Base-by-base conservation (phyloP, 2,329 filamentous ascomycete genomes). In the Stemphylium lycopersici region DNA sequence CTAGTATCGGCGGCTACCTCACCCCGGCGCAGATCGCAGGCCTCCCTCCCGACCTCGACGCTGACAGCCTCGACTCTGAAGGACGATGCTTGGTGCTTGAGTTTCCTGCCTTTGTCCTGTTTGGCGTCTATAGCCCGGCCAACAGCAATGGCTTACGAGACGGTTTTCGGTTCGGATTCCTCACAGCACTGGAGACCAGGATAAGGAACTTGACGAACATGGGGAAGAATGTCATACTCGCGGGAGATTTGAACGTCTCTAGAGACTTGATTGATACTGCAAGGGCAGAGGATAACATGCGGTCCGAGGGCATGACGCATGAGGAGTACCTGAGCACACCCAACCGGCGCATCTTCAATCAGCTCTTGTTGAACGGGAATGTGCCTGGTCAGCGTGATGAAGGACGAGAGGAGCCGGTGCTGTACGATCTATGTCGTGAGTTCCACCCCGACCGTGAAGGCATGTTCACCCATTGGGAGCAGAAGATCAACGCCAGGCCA, bases 381-480 rank as follows among this genome's bases (percentile, higher is more conserved):
- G 86, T 95, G 0, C 57, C 84, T 8, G 87, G 87, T 0, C 77
- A 84, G 32, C 83, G 86, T 54, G 91, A 95, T 55, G 78, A 87
- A 65, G 87, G 85, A 0, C 82, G 89, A 61, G 88, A 93, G 69
- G 66, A 81, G 11, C 85, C 91, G 2, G 84, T 93, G 1, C 78
- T 98, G 36, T 90, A 89, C 83, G 95, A 99, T 76, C 80, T 96
- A 15, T 93, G 90, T 64, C 85, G 95, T 43, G 84, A 84, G 22
- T 96, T 93, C 68, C 90, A 97, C 69, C 89, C 90, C 0, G 77
- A 80, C n/a, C 84, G 95, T 34, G 80, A 81, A 58, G 91, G 91
- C 56, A 98, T 99, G 95, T 98, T 91, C 73, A 98, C 95, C 0
- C 96, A 93, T 73, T 98, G 93, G 93, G 92, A 98, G 60, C 93